Base-by-base conservation (phyloP, 352 stramenopile species). In the Phytophthora boehmeriae region DNA sequence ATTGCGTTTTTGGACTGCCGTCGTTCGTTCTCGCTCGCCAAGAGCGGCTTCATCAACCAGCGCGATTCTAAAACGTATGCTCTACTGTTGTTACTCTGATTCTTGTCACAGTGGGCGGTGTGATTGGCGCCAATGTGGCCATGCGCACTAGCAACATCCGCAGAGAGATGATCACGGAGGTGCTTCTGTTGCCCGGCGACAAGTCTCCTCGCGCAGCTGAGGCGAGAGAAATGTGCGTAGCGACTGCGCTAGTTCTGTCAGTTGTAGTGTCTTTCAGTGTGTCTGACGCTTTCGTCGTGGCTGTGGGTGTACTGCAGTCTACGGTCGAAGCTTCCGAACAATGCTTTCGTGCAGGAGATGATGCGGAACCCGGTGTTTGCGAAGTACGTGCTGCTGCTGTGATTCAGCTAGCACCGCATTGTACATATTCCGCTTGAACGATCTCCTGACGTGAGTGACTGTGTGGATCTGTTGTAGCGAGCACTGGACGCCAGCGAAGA, bases 251-350 rank as follows among this genome's bases (percentile, higher is more conserved):
- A 8, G n/a, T 32, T 48, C 9, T 22, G 13, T n/a, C 32, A 9
- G 11, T 17, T 25, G 20, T 25, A n/a, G n/a, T n/a, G n/a, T n/a
- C n/a, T 48, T 32, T 11, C 20, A 17, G 32, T 16, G 42, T 32
- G 8, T 48, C 17, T 34, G 42, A 48, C n/a, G 19, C 20, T 20
- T 17, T 17, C 23, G 54, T 19, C n/a, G 71, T 74, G 63, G 62
- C 55, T 44, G 49, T 22, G 8, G 59, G 88, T 44, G 76, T 73
- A 53, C 8, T 41, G n/a, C 28, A 61, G 54, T 22, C 43, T 61
- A 5, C 32, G 34, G 22, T 54, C 54, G 43, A 61, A 61, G 54
- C 32, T 61, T 20, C 43, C 27, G 14, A 34, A 61, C n/a, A 61
- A 61, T n/a, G 16, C 54, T 20, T 61, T 60, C n/a, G 53, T 32